Evolutionary conservation across 306 rosid genomes (phyloP), one percentile per base, ranked within the genome.

Genomic region (Glycyrrhiza uralensis): DNA sequence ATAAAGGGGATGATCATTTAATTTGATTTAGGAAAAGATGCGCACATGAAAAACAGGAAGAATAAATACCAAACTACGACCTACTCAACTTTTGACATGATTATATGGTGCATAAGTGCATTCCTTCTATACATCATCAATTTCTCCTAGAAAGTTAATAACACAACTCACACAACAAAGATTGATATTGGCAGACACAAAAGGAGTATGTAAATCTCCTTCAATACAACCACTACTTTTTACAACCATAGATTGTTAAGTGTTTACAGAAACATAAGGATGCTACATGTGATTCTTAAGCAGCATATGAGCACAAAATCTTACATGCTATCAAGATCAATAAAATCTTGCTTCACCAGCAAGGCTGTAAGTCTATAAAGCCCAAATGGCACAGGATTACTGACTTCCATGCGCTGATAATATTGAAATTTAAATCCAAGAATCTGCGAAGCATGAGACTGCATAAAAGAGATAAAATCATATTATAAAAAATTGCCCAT

Each of bases 361-460:
- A 86, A 87, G 66, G 99, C 99, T 39, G 97, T 77, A 57, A 94
- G 93, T 83, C 87, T 91, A 76, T 86, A 94, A 36, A 94, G 89
- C 75, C 99, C 99, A 83, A 87, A 86, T 4, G 99, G 96, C 44
- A 87, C 97, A 55, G 89, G 79, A 77, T 78, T 45, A 80, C 73
- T 84, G 75, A 94, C 99, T 82, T 94, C 99, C 90, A 89, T 79
- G 10, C 97, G 96, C 82, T 94, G 99, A 87, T 94, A 91, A 81
- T 87, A 90, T 85, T 91, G 96, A 67, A 94, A 91, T 75, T 94
- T 94, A 69, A 94, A 94, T 60, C 99, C 99, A 65, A 94, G 97
- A 83, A 94, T 88, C 80, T 94, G 99, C 29, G 99, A 85, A 54
- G 99, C 99, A 83, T 94, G 99, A 64, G 97, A 94, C 98, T 94